These are phyloP conservation scores for Fraxinus sp. DNA, from an alignment of 305 asterid genomes.

Conservation along the genomic window DNA sequence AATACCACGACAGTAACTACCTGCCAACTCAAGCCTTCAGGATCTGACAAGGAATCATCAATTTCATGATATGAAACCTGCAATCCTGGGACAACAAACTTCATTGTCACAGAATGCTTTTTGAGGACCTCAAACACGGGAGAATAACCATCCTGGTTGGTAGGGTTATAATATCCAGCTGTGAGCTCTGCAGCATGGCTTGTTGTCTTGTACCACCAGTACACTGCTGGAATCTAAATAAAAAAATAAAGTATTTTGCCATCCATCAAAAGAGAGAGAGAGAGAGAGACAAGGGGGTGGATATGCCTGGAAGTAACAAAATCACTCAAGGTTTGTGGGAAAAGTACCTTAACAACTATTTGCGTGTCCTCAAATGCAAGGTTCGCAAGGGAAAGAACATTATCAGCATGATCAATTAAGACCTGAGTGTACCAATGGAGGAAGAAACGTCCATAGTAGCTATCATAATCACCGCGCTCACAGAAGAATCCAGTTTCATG, in stretches of 20 bases:
- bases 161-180: conserved; percentile 63
- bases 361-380: conserved; percentile 59
- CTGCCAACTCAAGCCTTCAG: conserved; percentile 70
- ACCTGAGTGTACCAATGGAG: conserved; percentile 58
- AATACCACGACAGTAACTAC: conserved; percentile 27
- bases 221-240: conserved; percentile 59
- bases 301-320: neutral
- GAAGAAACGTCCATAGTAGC: conserved; percentile 69
- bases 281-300: neutral
- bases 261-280: neutral
- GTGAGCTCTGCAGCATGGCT: conserved; percentile 88
- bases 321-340: conserved; percentile 8
- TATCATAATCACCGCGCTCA: conserved; percentile 67
- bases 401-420: conserved; percentile 65
- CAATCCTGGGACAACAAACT: conserved; percentile 42
- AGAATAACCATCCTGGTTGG: conserved; percentile 66
- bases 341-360: conserved; percentile 52
- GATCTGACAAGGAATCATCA: conserved; percentile 56
- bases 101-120: conserved; percentile 47
- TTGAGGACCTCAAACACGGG: conserved; percentile 54
- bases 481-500: conserved; percentile 71
- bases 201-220: conserved; percentile 76
- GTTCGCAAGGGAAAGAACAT: conserved; percentile 56
- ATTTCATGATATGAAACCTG: conserved; percentile 42
- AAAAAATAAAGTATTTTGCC: conserved; percentile 19